Percentiles rank a stretch among this genome's conserved stretches.
These are phyloP conservation scores for Nemania bipapillata DNA, from an alignment of 2,329 filamentous ascomycete species.

Conservation along the genomic window DNA sequence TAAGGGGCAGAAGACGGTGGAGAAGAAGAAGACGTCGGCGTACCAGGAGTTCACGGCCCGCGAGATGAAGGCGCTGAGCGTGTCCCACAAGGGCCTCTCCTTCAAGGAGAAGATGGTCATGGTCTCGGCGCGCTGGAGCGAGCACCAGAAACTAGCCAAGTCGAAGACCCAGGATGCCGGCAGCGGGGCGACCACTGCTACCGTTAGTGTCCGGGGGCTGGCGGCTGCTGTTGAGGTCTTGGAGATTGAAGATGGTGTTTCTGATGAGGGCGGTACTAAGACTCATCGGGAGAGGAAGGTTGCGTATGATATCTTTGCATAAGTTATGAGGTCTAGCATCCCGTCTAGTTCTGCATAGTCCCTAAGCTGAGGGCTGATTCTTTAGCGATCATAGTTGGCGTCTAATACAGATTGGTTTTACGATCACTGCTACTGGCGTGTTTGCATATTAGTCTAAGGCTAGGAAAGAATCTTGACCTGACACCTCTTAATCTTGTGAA, in stretches of 20 bases:
- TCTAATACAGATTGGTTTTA: background rate
- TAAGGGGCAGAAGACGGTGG: background rate
- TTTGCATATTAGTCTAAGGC: background rate
- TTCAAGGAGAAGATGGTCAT: conserved; percentile 76
- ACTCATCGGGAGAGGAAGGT: conserved; percentile 15
- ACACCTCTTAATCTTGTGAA: background rate
- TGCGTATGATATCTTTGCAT: conserved; percentile 32
- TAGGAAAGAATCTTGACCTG: background rate
- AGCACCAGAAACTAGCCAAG: conserved; percentile 73
- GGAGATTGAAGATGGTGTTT: conserved; percentile 50
- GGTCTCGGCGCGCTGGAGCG: conserved; percentile 70
- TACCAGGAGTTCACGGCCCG: conserved; percentile 43
- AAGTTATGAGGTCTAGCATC: background rate
- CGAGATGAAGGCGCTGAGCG: conserved; percentile 47
- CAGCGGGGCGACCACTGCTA: conserved; percentile 8
- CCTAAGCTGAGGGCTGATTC: background rate
- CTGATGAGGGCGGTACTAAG: background rate
- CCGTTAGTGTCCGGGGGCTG: conserved; percentile 68
- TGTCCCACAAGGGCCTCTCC: conserved; percentile 45
- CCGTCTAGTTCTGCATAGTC: background rate
- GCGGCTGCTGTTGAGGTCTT: conserved; percentile 70
- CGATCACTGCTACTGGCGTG: background rate
- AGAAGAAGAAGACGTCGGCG: conserved; percentile 55
- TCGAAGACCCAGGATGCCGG: conserved; percentile 55
- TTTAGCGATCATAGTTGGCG: background rate